These are phyloP conservation scores for Bisporella sp. DNA, from an alignment of 2,329 filamentous ascomycete genomes.

Conservation along the genomic window DNA sequence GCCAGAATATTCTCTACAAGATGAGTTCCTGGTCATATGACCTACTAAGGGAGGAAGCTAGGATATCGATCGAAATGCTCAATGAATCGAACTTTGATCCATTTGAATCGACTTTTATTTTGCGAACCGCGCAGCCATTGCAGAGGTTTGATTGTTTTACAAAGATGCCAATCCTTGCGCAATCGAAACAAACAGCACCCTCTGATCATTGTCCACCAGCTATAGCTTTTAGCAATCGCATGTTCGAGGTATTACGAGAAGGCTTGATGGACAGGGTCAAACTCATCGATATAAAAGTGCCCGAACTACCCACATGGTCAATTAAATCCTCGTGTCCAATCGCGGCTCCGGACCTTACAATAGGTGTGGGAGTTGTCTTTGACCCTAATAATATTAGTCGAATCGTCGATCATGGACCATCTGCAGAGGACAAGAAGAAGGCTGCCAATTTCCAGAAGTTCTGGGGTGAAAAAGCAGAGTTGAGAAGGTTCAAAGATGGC, in stretches of 20 bases:
- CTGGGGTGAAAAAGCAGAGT: slow-evolving; percentile 90
- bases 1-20: slow-evolving; percentile 81
- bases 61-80: slow-evolving; percentile 65
- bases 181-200: slow-evolving; percentile 5
- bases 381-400: slow-evolving; percentile 67
- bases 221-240: slow-evolving; percentile 39
- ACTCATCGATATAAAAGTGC: slow-evolving; percentile 53
- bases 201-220: slow-evolving; percentile 22
- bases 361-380: slow-evolving; percentile 64
- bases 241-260: slow-evolving; percentile 58
- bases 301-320: slow-evolving; percentile 37
- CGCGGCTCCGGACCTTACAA: slow-evolving; percentile 25
- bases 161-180: slow-evolving; percentile 13
- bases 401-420: slow-evolving; percentile 79
- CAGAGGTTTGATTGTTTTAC: slow-evolving; percentile 48
- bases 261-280: slow-evolving; percentile 71
- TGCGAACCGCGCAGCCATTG: slow-evolving; percentile 45
- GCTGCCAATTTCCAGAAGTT: slow-evolving; percentile 79
- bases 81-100: slow-evolving; percentile 69
- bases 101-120: slow-evolving; percentile 80
- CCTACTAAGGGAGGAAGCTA: slow-evolving; percentile 67
- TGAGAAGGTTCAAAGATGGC: slow-evolving; percentile 91
- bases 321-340: slow-evolving; percentile 33
- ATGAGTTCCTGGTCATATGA: slow-evolving; percentile 82
- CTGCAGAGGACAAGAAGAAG: slow-evolving; percentile 78